These are phyloP conservation scores for Ceratocystis variospora DNA, from an alignment of 2,329 filamentous ascomycete genomes.

Conservation along the genomic window DNA sequence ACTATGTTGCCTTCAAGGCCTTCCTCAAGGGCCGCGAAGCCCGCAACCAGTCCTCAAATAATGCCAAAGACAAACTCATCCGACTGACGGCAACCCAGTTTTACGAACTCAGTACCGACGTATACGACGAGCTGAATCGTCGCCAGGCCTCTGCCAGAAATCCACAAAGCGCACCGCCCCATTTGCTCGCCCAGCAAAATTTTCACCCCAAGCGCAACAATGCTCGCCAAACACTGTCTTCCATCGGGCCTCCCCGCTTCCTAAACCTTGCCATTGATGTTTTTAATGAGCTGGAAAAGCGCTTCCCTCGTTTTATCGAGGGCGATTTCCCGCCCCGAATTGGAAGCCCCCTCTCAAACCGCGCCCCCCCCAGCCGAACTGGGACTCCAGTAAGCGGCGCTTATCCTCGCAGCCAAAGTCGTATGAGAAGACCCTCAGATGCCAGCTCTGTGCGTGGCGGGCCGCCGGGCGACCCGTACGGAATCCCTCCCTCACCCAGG, in stretches of 20 bases:
- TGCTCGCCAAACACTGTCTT: conserved; percentile 87
- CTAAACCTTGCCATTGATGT: conserved; percentile 89
- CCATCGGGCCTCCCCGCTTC: conserved; percentile 73
- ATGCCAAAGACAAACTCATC: conserved; percentile 86
- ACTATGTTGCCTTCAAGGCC: conserved; percentile 65
- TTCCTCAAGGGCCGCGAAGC: conserved; percentile 70
- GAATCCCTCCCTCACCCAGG: conserved; percentile 46
- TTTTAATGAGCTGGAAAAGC: conserved; percentile 82
- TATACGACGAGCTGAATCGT: conserved; percentile 85
- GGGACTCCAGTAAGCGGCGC: conserved; percentile 49
- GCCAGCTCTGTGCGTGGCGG: conserved; percentile 44
- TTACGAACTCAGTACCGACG: conserved; percentile 92
- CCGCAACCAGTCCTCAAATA: conserved; percentile 56
- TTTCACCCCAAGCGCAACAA: conserved; percentile 98
- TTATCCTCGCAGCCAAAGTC: conserved; percentile 39
- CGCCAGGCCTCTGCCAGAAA: conserved; percentile 57
- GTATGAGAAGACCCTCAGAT: conserved; percentile 45
- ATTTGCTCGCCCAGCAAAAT: conserved; percentile 67
- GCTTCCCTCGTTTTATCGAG: conserved; percentile 68
- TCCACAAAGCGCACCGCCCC: conserved; percentile 48
- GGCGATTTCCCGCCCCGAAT: conserved; percentile 53
- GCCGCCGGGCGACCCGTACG: conserved; percentile 29
- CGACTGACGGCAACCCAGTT: conserved; percentile 86
- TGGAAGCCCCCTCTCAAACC: conserved; percentile 53
- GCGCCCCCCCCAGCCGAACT: conserved; percentile 43